A percentile compares a stretch with the other conserved stretches of the same genome.
phyloP scores from a whole-genome alignment of 495 filamentous ascomycete genomes.

The Friedmanniomyces simplex region DNA sequence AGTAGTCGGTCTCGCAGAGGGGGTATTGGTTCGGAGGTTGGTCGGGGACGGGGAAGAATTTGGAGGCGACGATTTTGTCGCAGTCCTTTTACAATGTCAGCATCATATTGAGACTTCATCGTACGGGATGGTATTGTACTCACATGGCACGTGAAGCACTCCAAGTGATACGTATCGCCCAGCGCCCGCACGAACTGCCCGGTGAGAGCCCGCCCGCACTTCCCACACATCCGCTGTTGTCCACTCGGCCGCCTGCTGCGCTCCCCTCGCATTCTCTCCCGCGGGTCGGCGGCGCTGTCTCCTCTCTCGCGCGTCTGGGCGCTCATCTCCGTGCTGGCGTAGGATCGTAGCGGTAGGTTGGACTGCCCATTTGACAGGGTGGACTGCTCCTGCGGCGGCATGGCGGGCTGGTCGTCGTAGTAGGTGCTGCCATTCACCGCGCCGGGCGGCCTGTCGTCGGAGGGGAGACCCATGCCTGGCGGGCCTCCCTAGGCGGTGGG shows the following conservation, averaged over 20 bases:
- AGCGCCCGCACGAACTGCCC: slow-evolving; percentile 94
- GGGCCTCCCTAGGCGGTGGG: not conserved
- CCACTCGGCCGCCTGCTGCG: slow-evolving; percentile 22
- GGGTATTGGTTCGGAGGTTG: slow-evolving; percentile 84
- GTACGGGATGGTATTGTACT: slow-evolving; percentile 26
- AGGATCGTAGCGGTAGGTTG: not conserved
- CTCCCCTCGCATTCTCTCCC: slow-evolving; percentile 7
- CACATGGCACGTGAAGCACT: slow-evolving; percentile 96
- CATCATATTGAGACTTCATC: slow-evolving; percentile 5
- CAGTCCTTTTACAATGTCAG: slow-evolving; percentile 58
- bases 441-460: slow-evolving; percentile 2
- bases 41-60: slow-evolving; percentile 95
- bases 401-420: not conserved
- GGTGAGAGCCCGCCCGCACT: slow-evolving; percentile 73
- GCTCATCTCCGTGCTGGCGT: not conserved
- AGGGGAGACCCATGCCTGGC: slow-evolving; percentile 11
- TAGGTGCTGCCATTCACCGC: slow-evolving; percentile 11
- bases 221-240: slow-evolving; percentile 59
- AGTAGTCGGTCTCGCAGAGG: slow-evolving; percentile 96
- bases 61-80: slow-evolving; percentile 88
- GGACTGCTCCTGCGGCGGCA: not conserved
- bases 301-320: not conserved
- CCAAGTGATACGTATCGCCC: slow-evolving; percentile 86
- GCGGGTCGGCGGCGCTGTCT: not conserved
- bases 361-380: not conserved